These are phyloP conservation scores for Phytopythium vexans DNA, from an alignment of 352 stramenopile genomes.

Conservation along the genomic window DNA sequence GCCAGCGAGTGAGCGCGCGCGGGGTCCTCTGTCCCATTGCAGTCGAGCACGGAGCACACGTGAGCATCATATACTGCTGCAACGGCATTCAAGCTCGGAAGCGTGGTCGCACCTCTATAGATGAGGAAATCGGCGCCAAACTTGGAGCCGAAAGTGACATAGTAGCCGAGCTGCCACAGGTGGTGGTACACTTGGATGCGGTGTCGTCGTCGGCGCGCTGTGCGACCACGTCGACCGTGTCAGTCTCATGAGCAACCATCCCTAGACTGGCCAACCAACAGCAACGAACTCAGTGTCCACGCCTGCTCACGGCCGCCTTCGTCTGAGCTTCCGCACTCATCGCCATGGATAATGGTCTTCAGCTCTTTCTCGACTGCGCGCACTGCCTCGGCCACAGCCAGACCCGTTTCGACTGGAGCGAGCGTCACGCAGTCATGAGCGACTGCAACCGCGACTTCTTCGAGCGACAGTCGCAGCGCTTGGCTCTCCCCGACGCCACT, in stretches of 20 bases:
- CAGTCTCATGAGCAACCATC: neutral
- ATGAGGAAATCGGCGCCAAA: constrained; percentile 82
- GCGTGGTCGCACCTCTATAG: constrained; percentile 49
- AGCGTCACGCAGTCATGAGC: constrained; percentile 26
- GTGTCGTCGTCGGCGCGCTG: constrained; percentile 16
- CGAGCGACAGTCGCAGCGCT: constrained; percentile 37
- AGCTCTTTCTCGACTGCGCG: neutral
- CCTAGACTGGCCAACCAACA: no score
- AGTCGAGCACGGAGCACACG: neutral
- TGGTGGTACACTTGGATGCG: constrained; percentile 58
- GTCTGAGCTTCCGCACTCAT: no score
- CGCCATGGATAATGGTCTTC: no score
- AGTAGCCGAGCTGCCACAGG: constrained; percentile 61
- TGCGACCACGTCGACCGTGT: neutral
- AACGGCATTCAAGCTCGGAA: neutral
- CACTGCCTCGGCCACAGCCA: neutral
- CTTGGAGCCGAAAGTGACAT: constrained; percentile 74
- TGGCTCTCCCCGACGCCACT: neutral
- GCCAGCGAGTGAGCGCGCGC: constrained; percentile 40
- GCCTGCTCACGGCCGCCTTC: no score
- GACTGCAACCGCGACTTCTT: constrained; percentile 44
- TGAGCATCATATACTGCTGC: neutral
- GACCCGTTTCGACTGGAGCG: neutral
- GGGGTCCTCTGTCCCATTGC: constrained; percentile 26
- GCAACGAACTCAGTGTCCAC: no score